Percentiles rank a stretch among this genome's conserved stretches.
phyloP scores from a whole-genome alignment of 768 basidiomycete species.

The Tubosaeta sp. region DNA sequence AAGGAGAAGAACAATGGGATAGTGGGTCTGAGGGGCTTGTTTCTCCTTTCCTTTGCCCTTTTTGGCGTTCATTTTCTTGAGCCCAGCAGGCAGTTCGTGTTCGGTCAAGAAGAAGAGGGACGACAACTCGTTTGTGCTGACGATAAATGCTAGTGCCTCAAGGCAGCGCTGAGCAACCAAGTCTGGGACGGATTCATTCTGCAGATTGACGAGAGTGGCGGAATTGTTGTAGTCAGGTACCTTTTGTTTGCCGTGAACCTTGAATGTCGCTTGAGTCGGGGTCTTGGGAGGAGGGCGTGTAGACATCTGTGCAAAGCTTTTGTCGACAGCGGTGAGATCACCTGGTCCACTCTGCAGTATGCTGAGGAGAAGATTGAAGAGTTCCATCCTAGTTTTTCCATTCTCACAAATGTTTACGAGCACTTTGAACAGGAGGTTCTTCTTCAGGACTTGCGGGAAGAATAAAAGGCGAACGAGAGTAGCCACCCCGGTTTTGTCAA shows the following conservation, averaged over 20 bases:
- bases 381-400: slow-evolving; percentile 80
- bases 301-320: slow-evolving; percentile 89
- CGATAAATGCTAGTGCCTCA: slow-evolving; percentile 86
- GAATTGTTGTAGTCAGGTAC: slow-evolving; percentile 49
- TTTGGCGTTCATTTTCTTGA: slow-evolving; percentile 63
- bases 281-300: slow-evolving; percentile 61
- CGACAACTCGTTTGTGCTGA: slow-evolving; percentile 76
- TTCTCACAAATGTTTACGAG: slow-evolving; percentile 97
- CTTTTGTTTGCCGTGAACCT: slow-evolving; percentile 67
- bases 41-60: slow-evolving; percentile 98
- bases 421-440: slow-evolving; percentile 80
- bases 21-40: slow-evolving; percentile 73
- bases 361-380: slow-evolving; percentile 91
- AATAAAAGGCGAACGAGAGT: slow-evolving; percentile 90
- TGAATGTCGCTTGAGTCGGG: slow-evolving; percentile 35
- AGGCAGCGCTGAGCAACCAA: slow-evolving; percentile 92
- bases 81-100: slow-evolving; percentile 82
- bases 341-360: slow-evolving; percentile 95
- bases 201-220: slow-evolving; percentile 47
- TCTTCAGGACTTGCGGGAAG: slow-evolving; percentile 90
- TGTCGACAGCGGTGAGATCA: slow-evolving; percentile 88
- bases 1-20: slow-evolving; percentile 86
- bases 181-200: slow-evolving; percentile 83
- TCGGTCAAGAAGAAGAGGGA: slow-evolving; percentile 95
- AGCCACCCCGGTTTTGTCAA: slow-evolving; percentile 87